These are phyloP conservation scores for Artomyces pyxidatus DNA, from an alignment of 768 basidiomycete species.

Conservation along the genomic window DNA sequence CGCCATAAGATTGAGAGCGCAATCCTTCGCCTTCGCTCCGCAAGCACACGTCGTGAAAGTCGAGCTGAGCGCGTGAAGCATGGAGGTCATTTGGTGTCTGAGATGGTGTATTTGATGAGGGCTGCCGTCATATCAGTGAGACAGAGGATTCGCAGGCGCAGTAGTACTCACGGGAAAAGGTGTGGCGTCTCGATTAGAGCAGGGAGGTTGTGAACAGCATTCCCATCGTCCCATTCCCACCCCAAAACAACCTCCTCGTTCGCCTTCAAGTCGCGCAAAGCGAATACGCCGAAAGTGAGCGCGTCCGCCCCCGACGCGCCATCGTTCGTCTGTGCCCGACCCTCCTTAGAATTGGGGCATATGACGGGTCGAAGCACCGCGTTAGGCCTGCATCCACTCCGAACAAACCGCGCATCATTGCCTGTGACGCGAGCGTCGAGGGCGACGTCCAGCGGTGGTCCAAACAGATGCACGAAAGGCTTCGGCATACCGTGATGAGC, in stretches of 20 bases:
- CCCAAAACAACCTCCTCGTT: constrained; percentile 84
- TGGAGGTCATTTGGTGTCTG: constrained; percentile 57
- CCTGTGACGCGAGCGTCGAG: constrained; percentile 75
- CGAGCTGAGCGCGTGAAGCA: constrained; percentile 60
- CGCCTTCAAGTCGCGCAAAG: constrained; percentile 61
- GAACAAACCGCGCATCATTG: constrained; percentile 51
- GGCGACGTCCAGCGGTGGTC: constrained; percentile 67
- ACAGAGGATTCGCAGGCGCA: neutral
- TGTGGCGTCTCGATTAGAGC: constrained; percentile 52
- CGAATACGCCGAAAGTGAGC: constrained; percentile 75
- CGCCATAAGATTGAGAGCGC: constrained; percentile 56
- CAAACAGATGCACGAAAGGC: constrained; percentile 73
- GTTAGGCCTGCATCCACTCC: constrained; percentile 49
- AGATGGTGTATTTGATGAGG: constrained; percentile 43
- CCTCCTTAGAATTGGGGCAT: constrained; percentile 22
- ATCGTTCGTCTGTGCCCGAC: constrained; percentile 7
- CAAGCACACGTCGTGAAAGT: constrained; percentile 75
- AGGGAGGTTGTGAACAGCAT: constrained; percentile 73
- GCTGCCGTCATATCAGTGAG: constrained; percentile 22
- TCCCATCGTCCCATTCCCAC: constrained; percentile 97
- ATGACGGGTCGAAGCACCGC: constrained; percentile 37
- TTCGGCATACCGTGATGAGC: constrained; percentile 76
- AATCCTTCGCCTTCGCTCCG: constrained; percentile 52
- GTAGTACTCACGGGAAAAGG: constrained; percentile 45
- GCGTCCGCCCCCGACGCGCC: constrained; percentile 25